phyloP scores from a whole-genome alignment of 257 asterid species.

The Primulina tabacum region DNA sequence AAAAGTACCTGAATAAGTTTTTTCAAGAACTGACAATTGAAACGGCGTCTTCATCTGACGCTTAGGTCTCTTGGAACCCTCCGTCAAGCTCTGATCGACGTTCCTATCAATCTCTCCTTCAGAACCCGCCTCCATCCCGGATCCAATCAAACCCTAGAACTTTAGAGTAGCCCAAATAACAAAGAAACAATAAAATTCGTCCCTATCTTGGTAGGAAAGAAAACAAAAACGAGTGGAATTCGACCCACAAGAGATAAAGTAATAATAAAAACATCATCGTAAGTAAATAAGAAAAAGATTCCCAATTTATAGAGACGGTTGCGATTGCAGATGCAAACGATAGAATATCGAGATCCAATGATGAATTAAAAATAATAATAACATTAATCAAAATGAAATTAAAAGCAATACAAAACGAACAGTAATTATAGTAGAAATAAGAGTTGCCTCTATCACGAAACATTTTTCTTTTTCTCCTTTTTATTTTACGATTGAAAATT shows the following conservation, averaged over 20 bases:
- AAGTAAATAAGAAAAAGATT: slow-evolving; percentile 11
- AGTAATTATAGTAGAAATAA: slow-evolving; percentile 27
- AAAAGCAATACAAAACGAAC: slow-evolving; percentile 43
- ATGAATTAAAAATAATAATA: slow-evolving; percentile 27
- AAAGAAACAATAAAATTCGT: slow-evolving; percentile 22
- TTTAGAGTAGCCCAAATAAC: slow-evolving; percentile 22
- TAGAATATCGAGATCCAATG: slow-evolving; percentile 36
- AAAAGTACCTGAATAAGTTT: slow-evolving; percentile 70
- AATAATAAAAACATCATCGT: slow-evolving; percentile 7
- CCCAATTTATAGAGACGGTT: slow-evolving; percentile 40
- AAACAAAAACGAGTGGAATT: slow-evolving; percentile 33
- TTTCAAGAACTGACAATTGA: slow-evolving; percentile 87
- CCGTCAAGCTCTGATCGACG: slow-evolving; percentile 48
- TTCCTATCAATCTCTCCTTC: slow-evolving; percentile 63
- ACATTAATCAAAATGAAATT: slow-evolving; percentile 29
- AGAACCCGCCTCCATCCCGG: slow-evolving; percentile 76
- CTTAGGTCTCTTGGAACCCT: slow-evolving; percentile 79
- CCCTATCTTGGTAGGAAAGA: slow-evolving; percentile 40
- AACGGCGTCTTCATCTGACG: slow-evolving; percentile 99
- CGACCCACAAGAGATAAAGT: slow-evolving; percentile 32
- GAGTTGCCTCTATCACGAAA: slow-evolving; percentile 36
- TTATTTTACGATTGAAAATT: slow-evolving; percentile 1
- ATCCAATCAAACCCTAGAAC: slow-evolving; percentile 57
- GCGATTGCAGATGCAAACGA: slow-evolving; percentile 42
- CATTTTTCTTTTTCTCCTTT: slow-evolving; percentile 24